These are phyloP conservation scores for Mortierella polycephala DNA, from an alignment of 371 early-diverging fungal species.

Conservation along the genomic window DNA sequence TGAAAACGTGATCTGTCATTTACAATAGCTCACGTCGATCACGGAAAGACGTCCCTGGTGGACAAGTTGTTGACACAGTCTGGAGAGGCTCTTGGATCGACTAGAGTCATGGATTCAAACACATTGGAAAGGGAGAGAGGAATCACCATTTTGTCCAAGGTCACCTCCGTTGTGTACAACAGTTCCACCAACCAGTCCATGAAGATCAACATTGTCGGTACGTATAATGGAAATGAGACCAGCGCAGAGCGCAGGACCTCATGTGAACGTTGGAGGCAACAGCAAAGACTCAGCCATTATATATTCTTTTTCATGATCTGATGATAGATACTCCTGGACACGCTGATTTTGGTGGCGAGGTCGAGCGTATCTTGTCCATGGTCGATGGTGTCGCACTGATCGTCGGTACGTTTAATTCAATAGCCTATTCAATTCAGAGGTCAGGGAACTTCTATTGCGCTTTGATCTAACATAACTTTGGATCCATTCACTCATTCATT, in stretches of 20 bases:
- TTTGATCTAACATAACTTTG: neutral
- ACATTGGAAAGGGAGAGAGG: constrained; percentile 85
- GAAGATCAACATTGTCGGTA: constrained; percentile 82
- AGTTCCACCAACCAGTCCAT: constrained; percentile 51
- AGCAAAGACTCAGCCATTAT: no score
- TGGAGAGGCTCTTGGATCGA: constrained; percentile 53
- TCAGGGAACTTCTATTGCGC: no score
- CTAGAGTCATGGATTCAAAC: constrained; percentile 86
- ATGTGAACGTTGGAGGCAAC: no score
- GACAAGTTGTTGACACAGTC: constrained; percentile 92
- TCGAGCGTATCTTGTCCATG: constrained; percentile 87
- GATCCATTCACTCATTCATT: neutral
- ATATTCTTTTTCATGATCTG: neutral
- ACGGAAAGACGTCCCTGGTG: constrained; percentile 99
- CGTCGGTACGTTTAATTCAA: constrained; percentile 55
- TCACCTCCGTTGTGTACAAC: constrained; percentile 73
- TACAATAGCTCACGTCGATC: constrained; percentile 93
- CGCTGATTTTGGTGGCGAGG: constrained; percentile 85
- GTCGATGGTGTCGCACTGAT: constrained; percentile 85
- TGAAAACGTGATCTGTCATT: constrained; percentile 3
- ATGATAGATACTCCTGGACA: constrained; percentile 81
- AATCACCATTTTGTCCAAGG: constrained; percentile 85
- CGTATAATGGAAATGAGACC: neutral
- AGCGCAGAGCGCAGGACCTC: no score
- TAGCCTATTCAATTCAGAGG: no score